Conservation (phyloP, 306 rosid species). For the Fragaria vesca region DNA sequence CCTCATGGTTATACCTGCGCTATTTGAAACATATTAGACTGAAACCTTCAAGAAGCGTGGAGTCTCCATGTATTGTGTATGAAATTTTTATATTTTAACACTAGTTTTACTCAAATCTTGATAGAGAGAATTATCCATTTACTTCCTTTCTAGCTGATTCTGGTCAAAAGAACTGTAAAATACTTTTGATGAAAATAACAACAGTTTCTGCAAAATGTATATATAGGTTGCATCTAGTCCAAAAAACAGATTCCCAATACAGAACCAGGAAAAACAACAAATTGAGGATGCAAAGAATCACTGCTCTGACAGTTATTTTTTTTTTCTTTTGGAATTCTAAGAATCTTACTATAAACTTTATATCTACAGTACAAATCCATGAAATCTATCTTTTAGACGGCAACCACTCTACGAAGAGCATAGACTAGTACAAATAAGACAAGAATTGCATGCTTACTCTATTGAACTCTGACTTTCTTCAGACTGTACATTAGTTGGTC, state of each 20-base stretch:
- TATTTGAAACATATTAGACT: not conserved
- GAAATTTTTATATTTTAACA: not conserved
- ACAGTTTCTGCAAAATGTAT: not conserved
- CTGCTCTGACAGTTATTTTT: not conserved
- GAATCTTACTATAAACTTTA: not conserved
- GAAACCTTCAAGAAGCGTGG: not conserved
- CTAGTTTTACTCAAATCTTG: not conserved
- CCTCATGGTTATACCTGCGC: not conserved
- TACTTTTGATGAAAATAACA: not conserved
- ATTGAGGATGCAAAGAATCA: not conserved
- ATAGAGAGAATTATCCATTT: not conserved
- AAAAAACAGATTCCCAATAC: not conserved
- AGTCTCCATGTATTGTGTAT: not conserved
- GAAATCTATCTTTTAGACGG: not conserved
- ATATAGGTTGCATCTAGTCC: not conserved
- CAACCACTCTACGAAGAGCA: not conserved
- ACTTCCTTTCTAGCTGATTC: not conserved
- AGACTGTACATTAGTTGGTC: constrained; percentile 54
- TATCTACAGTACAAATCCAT: constrained; percentile 1
- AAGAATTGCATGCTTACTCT: constrained; percentile 23
- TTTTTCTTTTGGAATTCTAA: not conserved
- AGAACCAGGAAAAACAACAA: not conserved
- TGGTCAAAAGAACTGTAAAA: not conserved
- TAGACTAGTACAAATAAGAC: not conserved
- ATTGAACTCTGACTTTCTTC: constrained; percentile 49